A percentile compares a stretch with the other conserved stretches of the same genome.
These are phyloP conservation scores for Boletus vinaceobasis DNA, from an alignment of 768 basidiomycete species.

Conservation along the genomic window DNA sequence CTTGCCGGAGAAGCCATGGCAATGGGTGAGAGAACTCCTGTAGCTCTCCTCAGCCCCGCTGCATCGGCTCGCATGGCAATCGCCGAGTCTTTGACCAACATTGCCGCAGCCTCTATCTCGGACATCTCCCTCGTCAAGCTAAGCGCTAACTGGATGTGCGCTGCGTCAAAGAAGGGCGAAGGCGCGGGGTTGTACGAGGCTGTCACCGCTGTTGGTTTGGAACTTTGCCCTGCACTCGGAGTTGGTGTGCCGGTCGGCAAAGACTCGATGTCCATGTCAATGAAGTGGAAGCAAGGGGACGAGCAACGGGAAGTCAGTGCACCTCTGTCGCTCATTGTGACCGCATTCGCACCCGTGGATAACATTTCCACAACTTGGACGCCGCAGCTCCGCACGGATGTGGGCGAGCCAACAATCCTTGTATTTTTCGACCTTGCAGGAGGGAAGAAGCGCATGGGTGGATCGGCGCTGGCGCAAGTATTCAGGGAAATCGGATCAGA, in stretches of 20 bases:
- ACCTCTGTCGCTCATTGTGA: slow-evolving; percentile 90
- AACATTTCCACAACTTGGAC: slow-evolving; percentile 88
- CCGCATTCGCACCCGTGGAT: slow-evolving; percentile 87
- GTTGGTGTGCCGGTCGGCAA: slow-evolving; percentile 98
- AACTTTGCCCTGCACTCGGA: slow-evolving; percentile 89
- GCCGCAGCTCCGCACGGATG: slow-evolving; percentile 71
- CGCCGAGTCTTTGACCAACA: slow-evolving; percentile 89
- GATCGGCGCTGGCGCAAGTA: slow-evolving; percentile 93
- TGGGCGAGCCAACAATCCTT: slow-evolving; percentile 63
- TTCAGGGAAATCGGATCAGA: slow-evolving; percentile 89
- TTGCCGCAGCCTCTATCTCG: slow-evolving; percentile 74
- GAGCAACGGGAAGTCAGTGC: slow-evolving; percentile 81
- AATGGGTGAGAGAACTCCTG: slow-evolving; percentile 93
- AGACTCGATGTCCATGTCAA: slow-evolving; percentile 99
- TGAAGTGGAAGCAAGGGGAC: slow-evolving; percentile 75
- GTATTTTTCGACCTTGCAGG: slow-evolving; percentile 87
- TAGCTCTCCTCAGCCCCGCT: slow-evolving; percentile 82
- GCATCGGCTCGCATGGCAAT: slow-evolving; percentile 97
- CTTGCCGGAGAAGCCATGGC: slow-evolving; percentile 93
- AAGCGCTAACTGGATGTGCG: slow-evolving; percentile 99
- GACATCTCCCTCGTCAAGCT: slow-evolving; percentile 78
- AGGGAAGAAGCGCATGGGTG: slow-evolving; percentile 82
- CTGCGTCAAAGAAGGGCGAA: slow-evolving; percentile 84
- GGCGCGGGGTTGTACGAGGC: slow-evolving; percentile 89
- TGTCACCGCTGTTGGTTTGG: slow-evolving; percentile 85